These are phyloP conservation scores for Fragaria ananassa DNA, from an alignment of 306 rosid species.

Conservation along the genomic window DNA sequence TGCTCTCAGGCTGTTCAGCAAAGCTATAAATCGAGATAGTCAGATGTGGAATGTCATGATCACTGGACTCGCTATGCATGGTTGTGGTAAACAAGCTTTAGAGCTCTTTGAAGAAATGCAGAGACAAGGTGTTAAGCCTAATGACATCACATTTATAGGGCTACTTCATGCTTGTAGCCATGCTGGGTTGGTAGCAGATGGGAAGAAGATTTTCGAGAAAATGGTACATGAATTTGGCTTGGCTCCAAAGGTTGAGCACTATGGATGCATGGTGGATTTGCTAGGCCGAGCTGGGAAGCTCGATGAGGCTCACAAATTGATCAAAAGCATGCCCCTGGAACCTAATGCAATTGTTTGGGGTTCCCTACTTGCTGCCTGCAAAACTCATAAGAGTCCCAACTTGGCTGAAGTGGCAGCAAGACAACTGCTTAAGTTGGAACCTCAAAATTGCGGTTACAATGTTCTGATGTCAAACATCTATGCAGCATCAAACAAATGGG, in stretches of 20 bases:
- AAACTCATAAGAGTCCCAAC: slow-evolving; percentile 37
- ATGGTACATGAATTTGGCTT: slow-evolving; percentile 43
- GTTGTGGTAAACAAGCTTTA: slow-evolving; percentile 49
- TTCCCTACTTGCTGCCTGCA: slow-evolving; percentile 64
- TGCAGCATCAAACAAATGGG: slow-evolving; percentile 58
- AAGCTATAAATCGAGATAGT: slow-evolving; percentile 31
- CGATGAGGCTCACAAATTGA: slow-evolving; percentile 41
- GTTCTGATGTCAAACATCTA: slow-evolving; percentile 67
- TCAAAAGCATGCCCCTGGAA: slow-evolving; percentile 50
- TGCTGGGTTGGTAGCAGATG: slow-evolving; percentile 50
- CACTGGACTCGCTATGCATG: slow-evolving; percentile 64
- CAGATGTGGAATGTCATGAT: slow-evolving; percentile 67
- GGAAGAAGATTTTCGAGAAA: slow-evolving; percentile 42
- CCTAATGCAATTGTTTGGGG: slow-evolving; percentile 57
- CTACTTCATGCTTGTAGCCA: slow-evolving; percentile 68
- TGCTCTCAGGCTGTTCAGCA: slow-evolving; percentile 36
- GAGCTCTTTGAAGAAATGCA: slow-evolving; percentile 49
- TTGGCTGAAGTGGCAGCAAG: slow-evolving; percentile 59
- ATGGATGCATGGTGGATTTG: slow-evolving; percentile 69
- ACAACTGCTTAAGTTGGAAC: slow-evolving; percentile 52
- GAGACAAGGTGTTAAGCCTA: slow-evolving; percentile 37
- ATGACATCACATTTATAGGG: slow-evolving; percentile 47
- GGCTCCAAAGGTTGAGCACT: slow-evolving; percentile 58
- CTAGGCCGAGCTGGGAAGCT: slow-evolving; percentile 60
- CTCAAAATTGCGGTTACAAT: slow-evolving; percentile 45